These are phyloP conservation scores for Diutina siamensis DNA, from an alignment of 1,139 yeast genomes.

Conservation along the genomic window DNA sequence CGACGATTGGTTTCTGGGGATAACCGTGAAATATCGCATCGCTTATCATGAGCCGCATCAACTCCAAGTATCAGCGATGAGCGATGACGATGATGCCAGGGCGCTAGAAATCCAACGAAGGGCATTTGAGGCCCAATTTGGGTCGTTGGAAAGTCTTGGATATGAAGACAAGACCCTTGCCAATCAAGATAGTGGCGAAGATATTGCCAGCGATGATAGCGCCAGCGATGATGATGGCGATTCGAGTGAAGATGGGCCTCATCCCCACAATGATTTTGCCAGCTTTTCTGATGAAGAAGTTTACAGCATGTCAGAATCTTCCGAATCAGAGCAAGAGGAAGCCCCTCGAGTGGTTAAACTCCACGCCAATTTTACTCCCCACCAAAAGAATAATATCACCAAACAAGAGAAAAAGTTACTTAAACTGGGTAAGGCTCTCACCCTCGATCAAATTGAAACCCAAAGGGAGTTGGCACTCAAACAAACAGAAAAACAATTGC, in stretches of 20 bases:
- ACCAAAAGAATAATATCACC: slow-evolving; percentile 11
- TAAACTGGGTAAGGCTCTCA: slow-evolving; percentile 32
- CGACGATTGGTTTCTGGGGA: too few species aligned
- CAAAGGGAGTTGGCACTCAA: slow-evolving; percentile 16
- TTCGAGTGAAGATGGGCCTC: background rate
- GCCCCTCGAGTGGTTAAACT: slow-evolving; percentile 26
- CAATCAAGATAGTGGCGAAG: slow-evolving; percentile 7
- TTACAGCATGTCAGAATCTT: background rate
- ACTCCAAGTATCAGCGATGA: background rate
- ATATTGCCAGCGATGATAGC: background rate
- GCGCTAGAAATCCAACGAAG: slow-evolving; percentile 46
- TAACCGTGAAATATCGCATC: background rate
- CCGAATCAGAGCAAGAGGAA: background rate
- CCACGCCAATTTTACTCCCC: slow-evolving; percentile 13
- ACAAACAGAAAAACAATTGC: slow-evolving; percentile 18
- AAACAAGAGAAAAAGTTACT: slow-evolving; percentile 23
- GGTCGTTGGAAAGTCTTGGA: slow-evolving; percentile 48
- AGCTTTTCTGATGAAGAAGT: background rate
- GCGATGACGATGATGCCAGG: slow-evolving; percentile 21
- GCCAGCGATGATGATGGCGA: slow-evolving; percentile 11
- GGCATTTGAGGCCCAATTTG: slow-evolving; percentile 63
- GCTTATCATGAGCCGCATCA: background rate
- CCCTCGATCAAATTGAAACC: slow-evolving; percentile 23
- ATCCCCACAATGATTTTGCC: too few species aligned
- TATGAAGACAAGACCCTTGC: slow-evolving; percentile 39